phyloP scores from a whole-genome alignment of 78 protist species.

The Guillardia theta region DNA sequence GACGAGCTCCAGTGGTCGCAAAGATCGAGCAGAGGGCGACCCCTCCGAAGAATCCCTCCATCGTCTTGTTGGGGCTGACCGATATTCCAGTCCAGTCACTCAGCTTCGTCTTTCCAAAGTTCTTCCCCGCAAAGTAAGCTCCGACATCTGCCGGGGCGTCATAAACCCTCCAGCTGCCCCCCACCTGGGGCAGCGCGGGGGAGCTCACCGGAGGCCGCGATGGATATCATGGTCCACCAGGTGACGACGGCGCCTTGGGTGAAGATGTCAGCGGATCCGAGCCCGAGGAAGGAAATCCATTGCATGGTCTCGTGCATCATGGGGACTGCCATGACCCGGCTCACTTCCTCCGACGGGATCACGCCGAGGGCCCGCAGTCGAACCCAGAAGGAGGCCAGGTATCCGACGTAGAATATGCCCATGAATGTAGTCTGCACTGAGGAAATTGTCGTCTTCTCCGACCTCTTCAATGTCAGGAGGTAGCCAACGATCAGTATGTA shows the following conservation, averaged over 20 bases:
- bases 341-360: background rate
- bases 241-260: constrained; percentile 4
- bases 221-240: constrained; percentile 6
- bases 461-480: background rate
- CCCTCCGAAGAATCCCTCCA: background rate
- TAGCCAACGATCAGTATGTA: background rate
- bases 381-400: background rate
- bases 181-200: too few relatives aligned
- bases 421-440: background rate
- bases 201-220: constrained; percentile 20
- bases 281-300: background rate
- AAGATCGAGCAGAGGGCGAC: background rate
- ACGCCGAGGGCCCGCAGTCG: background rate
- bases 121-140: background rate
- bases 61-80: background rate
- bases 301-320: background rate
- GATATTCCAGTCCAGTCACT: background rate
- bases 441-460: background rate
- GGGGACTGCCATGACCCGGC: background rate
- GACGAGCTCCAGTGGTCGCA: background rate
- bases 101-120: background rate
- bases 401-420: background rate
- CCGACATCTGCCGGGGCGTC: too few relatives aligned
- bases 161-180: too few relatives aligned
- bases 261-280: background rate